Base-by-base conservation (phyloP, 2,329 filamentous ascomycete genomes). In the Annulohypoxylon truncatum region DNA sequence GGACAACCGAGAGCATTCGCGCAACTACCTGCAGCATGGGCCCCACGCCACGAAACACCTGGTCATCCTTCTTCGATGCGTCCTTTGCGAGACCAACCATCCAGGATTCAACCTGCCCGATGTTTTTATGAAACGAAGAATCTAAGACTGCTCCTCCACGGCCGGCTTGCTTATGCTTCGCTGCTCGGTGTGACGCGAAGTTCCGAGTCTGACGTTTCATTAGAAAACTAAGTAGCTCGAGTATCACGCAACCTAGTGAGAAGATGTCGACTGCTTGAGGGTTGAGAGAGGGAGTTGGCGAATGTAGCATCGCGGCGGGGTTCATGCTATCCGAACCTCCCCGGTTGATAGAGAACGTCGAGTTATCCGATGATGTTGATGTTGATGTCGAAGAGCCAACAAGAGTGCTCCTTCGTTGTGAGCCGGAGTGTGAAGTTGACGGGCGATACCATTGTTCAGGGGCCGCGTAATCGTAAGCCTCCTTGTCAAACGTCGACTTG, bases 381-480 rank as follows among this genome's bases (percentile, higher is more conserved):
- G 70, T 74, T 51, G 65, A 68, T 2, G 70, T 66, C 26, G 72
- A 78, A 52, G 70, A 65, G 18, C 61, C 51, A 8, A 75, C 65
- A 5, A 77, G 69, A 12, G 77, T 74, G 48, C 76, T 73, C 66
- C 76, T 76, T 61, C 77, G 73, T 44, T 76, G 64, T 18, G 62
- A 15, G 22, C 60, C 66, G 8, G 78, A 73, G 10, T 77, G 77
- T 33, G 74, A 77, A 40, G 73, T 73, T 20, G 79, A 78, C 65
- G 80, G 80, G 38, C 79, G 82, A 74, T 80, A 82, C 82, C 86
- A 86, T 59, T 87, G 83, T 73, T 94, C 92, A 0, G 92, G 91
- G 0, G 91, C 89, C 0, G 87, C 87, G 73, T 93, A 93, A 72
- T 92, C 88, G 77, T 93, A 93, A 7, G 82, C 82, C 74, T 93